Percentiles rank a stretch among this genome's conserved stretches.
Conservation (phyloP, 257 asterid genomes). For the Leptodermis oblonga region DNA sequence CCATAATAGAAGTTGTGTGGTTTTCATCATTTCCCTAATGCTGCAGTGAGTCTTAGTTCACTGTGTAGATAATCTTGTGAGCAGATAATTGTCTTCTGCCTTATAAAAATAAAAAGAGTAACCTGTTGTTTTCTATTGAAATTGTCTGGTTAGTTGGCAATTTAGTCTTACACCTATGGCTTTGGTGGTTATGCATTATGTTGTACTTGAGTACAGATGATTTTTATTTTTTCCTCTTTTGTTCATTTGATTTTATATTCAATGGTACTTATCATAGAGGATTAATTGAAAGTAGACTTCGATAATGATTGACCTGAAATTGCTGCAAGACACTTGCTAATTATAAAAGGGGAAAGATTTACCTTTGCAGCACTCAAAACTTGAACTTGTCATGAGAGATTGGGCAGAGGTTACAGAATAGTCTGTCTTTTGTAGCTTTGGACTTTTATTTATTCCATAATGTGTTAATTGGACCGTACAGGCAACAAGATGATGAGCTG, state of each 20-base stretch:
- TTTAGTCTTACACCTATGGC: not conserved
- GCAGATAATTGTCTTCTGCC: not conserved
- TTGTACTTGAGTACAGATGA: not conserved
- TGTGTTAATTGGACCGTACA: slow-evolving; percentile 8
- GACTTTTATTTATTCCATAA: not conserved
- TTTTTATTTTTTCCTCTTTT: too few relatives aligned
- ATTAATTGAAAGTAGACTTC: not conserved
- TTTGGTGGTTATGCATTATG: not conserved
- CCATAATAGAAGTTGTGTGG: not conserved
- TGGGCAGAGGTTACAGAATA: not conserved
- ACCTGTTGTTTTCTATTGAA: not conserved
- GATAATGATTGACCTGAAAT: not conserved
- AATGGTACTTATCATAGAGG: not conserved
- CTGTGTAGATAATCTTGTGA: not conserved
- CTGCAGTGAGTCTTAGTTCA: slow-evolving; percentile 4
- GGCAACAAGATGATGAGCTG: slow-evolving; percentile 28
- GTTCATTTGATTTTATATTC: too few relatives aligned
- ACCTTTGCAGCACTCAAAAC: not conserved
- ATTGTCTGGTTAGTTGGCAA: slow-evolving; percentile 1
- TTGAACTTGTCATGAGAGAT: not conserved
- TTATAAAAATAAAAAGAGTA: too few relatives aligned
- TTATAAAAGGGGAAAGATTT: not conserved
- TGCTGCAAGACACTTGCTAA: not conserved
- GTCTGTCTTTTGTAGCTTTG: not conserved
- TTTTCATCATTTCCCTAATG: too few relatives aligned